Evolutionary conservation across 2,329 filamentous ascomycete genomes (phyloP), one percentile per base, ranked within the genome.

Genomic region (Coniochaeta sp.): DNA sequence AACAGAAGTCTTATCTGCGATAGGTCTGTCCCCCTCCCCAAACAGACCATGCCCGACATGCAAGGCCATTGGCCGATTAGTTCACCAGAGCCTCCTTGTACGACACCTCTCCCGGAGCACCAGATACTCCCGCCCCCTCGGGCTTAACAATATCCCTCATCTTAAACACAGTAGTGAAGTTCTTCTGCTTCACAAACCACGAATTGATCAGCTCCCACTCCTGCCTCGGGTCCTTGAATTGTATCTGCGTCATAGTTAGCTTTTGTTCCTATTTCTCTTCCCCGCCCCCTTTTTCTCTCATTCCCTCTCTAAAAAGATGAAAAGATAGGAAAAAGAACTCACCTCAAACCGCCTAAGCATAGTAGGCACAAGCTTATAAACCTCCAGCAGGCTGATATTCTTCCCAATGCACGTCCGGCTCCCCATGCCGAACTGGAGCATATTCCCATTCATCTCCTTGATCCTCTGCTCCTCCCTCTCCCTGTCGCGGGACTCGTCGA

Each of bases 351-450:
- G 77, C 69, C 86, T 75, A 71, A 90, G 70, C 67, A 90, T 67
- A 59, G 75, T 81, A 44, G 84, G 84, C 26, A 86, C 80, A 56
- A 87, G 67, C 75, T 87, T 87, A 70, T 87, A 86, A 61, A 87
- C 84, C 76, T 87, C 84, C 66, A 86, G 64, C 67, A 86, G 65
- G 62, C 81, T 83, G 56, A 87, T 86, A 62, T 87, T 87, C 78
- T 85, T 86, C 52, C 89, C 89, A 74, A 79, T 89, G 66, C 88
- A 91, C 1, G 88, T 90, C 66, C 88, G 75, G 12, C 83, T 81
- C 0, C 88, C 88, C 72, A 88, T 88, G 1, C 88, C 88, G 70
- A 91, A 91, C 65, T 90, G 87, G 70, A 89, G 78, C 85, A 89
- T 86, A n/a, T 78, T 79, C 1, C 82, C 84, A 66, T 85, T 85